phyloP scores from a whole-genome alignment of 225 moss, liverwort and hornwort genomes.

The Rhytidiadelphus loreus region DNA sequence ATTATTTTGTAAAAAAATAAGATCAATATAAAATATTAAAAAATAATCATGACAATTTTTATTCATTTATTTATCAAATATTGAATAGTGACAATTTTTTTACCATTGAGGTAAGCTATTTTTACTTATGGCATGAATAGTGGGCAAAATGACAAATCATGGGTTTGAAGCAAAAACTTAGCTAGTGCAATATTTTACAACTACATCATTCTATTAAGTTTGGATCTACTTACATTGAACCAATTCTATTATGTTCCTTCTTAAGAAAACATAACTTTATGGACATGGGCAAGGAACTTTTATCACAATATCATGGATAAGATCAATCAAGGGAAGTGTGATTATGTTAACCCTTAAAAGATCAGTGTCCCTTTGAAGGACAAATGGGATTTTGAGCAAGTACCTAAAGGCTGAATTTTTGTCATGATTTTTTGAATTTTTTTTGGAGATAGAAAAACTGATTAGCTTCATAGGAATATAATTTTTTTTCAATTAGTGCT shows the following conservation, averaged over 20 bases:
- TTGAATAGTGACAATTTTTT: background rate
- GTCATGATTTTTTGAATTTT: too few relatives aligned
- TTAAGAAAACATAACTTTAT: background rate
- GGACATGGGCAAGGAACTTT: background rate
- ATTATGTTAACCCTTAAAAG: too few relatives aligned
- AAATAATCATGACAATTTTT: too few relatives aligned
- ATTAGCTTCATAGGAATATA: too few relatives aligned
- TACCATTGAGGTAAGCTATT: background rate
- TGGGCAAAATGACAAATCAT: background rate
- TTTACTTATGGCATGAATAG: background rate
- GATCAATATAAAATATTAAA: too few relatives aligned
- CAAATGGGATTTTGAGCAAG: too few relatives aligned
- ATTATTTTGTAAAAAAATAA: background rate
- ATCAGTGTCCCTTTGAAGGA: too few relatives aligned
- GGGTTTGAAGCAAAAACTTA: background rate
- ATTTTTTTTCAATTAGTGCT: too few relatives aligned
- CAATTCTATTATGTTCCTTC: background rate
- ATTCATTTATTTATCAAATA: too few relatives aligned
- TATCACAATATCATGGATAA: background rate
- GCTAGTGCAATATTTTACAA: background rate
- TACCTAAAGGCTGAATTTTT: too few relatives aligned
- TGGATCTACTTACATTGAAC: background rate
- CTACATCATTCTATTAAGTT: accelerated
- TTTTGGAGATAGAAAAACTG: too few relatives aligned
- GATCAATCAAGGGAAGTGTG: accelerated